Evolutionary conservation across 805 yeast species (phyloP).

Genomic region (Yamadazyma olivae): DNA sequence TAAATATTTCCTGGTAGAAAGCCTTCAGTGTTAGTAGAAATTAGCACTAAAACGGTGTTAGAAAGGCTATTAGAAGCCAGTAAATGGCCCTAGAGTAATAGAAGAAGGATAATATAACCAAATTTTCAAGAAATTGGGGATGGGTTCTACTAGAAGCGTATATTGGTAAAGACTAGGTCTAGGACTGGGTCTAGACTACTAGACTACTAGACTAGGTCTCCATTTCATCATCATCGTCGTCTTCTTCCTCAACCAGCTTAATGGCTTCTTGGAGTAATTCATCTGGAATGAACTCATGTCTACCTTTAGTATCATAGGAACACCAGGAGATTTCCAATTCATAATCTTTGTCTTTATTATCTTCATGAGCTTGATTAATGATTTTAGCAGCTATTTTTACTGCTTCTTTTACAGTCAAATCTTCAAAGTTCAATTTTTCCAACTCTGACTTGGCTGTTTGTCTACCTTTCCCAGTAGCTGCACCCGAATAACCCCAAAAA

Average conservation of each 20-base stretch:
- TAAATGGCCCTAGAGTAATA: no score
- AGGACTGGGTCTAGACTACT: no score
- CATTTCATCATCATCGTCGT: constrained; percentile 57
- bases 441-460: constrained; percentile 97
- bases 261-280: constrained; percentile 81
- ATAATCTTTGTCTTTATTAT: constrained; percentile 94
- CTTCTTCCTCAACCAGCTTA: constrained; percentile 77
- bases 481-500: constrained; percentile 96
- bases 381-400: constrained; percentile 92
- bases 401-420: constrained; percentile 73
- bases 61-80: no score
- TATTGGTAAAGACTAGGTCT: no score
- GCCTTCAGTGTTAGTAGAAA: no score
- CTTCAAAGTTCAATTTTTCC: constrained; percentile 79
- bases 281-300: constrained; percentile 77
- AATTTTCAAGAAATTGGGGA: no score
- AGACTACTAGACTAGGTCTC: no score
- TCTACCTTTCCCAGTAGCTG: constrained; percentile 98
- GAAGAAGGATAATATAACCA: no score
- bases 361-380: constrained; percentile 93
- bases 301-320: constrained; percentile 74
- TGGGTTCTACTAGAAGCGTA: no score
- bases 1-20: no score
- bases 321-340: constrained; percentile 95
- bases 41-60: no score